These are phyloP conservation scores for Ascoidea rubescens DNA, from an alignment of 805 yeast genomes.

Conservation along the genomic window DNA sequence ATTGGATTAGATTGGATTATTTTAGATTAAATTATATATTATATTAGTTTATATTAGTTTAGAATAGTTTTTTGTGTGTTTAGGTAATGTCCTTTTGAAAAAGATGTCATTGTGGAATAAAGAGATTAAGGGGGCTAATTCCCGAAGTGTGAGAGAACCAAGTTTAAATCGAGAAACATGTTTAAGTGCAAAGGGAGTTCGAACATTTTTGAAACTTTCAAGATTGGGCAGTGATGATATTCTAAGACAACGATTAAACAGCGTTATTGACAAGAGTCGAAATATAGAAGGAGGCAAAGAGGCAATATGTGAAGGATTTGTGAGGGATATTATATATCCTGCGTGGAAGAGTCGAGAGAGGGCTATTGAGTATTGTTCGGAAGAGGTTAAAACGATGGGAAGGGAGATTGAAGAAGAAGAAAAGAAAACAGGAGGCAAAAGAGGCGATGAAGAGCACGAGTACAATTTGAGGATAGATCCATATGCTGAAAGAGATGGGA, in stretches of 20 bases:
- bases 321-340: constrained; percentile 8
- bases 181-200: background rate
- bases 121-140: too few species aligned
- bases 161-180: background rate
- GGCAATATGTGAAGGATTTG: background rate
- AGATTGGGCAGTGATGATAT: background rate
- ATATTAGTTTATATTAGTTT: too few species aligned
- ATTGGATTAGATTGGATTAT: too few species aligned
- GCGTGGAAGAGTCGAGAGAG: constrained; percentile 20
- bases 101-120: too few species aligned
- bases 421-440: background rate
- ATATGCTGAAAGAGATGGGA: constrained; percentile 6
- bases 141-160: too few species aligned
- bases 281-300: background rate
- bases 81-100: too few species aligned
- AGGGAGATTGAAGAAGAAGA: background rate
- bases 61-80: too few species aligned
- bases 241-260: background rate
- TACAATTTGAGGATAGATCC: constrained; percentile 6
- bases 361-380: constrained; percentile 1
- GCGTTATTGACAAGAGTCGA: background rate
- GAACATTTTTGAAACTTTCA: background rate
- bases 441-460: background rate
- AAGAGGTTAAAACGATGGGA: background rate
- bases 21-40: too few species aligned